Evolutionary conservation across 1,284 basidiomycete species (phyloP).

Genomic region (Malassezia equina): DNA sequence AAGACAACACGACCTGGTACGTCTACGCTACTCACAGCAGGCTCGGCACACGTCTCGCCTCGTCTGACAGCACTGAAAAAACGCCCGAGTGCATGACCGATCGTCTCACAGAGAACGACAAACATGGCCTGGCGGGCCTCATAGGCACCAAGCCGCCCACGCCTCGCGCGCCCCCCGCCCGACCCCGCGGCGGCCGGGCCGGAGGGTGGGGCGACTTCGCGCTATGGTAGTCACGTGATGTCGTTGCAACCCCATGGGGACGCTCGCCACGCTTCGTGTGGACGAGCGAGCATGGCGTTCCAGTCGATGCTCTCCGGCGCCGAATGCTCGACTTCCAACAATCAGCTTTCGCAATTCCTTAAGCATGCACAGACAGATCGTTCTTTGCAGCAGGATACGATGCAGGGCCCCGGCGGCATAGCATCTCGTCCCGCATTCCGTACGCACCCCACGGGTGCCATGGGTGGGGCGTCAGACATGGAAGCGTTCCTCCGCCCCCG

Average conservation of each 20-base stretch:
- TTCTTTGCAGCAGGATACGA: conserved; percentile 57
- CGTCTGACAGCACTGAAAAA: background rate
- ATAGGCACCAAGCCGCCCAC: background rate
- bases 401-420: background rate
- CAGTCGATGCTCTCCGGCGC: conserved; percentile 69
- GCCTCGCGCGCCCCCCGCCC: background rate
- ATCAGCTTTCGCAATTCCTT: conserved; percentile 77
- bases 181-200: background rate
- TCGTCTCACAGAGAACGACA: background rate
- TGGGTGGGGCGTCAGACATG: conserved; percentile 20
- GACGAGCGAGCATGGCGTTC: conserved; percentile 43
- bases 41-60: conserved; percentile 18
- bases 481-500: conserved; percentile 38
- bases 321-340: conserved; percentile 74
- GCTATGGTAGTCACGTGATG: conserved; percentile 21
- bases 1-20: conserved; percentile 41
- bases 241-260: background rate
- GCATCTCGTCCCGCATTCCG: conserved; percentile 10
- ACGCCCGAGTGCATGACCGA: background rate
- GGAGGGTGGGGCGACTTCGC: conserved; percentile 39
- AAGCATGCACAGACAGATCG: conserved; percentile 85
- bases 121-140: conserved; percentile 15
- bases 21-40: conserved; percentile 1
- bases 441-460: conserved; percentile 12
- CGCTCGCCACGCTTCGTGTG: background rate